Evolutionary conservation across 345 rosid species (phyloP), one percentile per base, ranked within the genome.

Genomic region (Jatropha curcas): DNA sequence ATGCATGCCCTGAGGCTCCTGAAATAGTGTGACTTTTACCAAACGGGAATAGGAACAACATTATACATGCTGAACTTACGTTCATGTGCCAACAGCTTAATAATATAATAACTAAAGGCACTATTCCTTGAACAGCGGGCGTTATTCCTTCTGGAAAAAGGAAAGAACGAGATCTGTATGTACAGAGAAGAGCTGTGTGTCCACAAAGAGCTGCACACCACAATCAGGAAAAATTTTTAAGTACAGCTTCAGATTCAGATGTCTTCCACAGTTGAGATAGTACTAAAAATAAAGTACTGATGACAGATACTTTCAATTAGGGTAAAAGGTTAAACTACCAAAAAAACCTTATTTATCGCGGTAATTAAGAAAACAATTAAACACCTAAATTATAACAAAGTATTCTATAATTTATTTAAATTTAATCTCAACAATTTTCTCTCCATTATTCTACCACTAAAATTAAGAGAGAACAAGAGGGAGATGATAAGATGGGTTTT

Each of bases 111-210:
- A 22, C 27, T n/a, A n/a, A n/a, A 50, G 56, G 70, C 69, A 71
- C 64, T n/a, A 65, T 56, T n/a, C n/a, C 64, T 66, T 39, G 28
- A 60, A 33, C 53, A 48, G 59, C 37, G 4, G 4, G 66, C 61
- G 34, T 86, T 87, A 92, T 69, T 92, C 92, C 90, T 92, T 94
- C 87, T 94, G 98, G 80, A 88, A 84, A 77, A 86, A 92, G 22
- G 98, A 92, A 68, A 89, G 98, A 67, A 88, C 91, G 19, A 87
- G 91, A 88, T 94, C 97, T 52, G 98, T 94, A 74, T 90, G 97
- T 78, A 92, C 97, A 65, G 97, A 88, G 88, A 94, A 94, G 81
- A 92, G 93, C 76, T 94, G 98, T 13, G 98, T 94, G 76, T 92
- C 98, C 86, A 89, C 83, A 34, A 92, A 92, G 64, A 75, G 88